These are phyloP conservation scores for Vigna nakashimae DNA, from an alignment of 306 rosid species.

Conservation along the genomic window DNA sequence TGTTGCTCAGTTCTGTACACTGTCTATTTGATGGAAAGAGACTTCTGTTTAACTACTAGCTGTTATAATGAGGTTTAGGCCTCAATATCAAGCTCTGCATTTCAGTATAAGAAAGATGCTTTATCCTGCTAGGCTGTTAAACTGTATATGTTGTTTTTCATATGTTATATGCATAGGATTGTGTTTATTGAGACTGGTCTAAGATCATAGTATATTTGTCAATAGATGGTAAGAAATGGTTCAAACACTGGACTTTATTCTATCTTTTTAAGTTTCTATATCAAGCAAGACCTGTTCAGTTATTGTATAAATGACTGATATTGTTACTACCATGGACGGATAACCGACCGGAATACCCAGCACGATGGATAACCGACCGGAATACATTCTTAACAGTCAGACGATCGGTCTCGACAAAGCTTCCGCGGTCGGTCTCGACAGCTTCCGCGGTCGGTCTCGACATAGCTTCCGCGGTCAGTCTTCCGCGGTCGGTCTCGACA, in stretches of 20 bases:
- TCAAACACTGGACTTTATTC: background rate
- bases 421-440: no score
- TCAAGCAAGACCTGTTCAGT: background rate
- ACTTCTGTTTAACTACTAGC: background rate
- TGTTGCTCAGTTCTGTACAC: constrained; percentile 2
- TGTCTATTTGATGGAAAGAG: constrained; percentile 14
- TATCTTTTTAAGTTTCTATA: background rate
- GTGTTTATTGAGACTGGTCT: constrained; percentile 25
- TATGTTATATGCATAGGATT: constrained; percentile 1
- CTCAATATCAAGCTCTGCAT: background rate
- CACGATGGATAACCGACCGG: no score
- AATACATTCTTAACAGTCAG: no score
- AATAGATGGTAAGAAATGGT: constrained; percentile 24
- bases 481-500: no score
- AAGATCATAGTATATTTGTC: background rate
- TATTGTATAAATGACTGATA: no score
- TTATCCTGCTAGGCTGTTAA: background rate
- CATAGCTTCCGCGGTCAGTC: no score
- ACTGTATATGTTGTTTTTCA: background rate
- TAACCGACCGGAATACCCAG: no score
- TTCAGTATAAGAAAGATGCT: constrained; percentile 13
- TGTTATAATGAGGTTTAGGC: background rate
- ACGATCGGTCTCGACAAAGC: no score
- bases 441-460: no score
- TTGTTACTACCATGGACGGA: no score